Base-by-base conservation (phyloP, 352 stramenopile species). In the Blastocystis sp. region DNA sequence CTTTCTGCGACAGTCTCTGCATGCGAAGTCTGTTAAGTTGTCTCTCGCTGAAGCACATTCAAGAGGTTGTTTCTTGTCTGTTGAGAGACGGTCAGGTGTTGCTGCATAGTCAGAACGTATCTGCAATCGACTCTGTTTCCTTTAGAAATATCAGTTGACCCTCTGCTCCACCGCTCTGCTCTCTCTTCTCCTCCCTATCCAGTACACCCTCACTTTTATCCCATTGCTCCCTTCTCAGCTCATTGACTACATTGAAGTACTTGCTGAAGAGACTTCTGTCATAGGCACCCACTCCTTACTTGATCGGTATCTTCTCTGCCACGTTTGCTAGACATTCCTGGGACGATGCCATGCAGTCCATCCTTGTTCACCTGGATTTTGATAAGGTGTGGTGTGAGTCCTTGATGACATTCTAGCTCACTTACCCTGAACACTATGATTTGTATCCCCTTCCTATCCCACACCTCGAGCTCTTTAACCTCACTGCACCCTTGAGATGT, bases 181-280 rank as follows among this genome's bases (percentile, higher is more conserved):
- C 2, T 30, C 73, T 3, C 50, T 85, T n/a, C 34, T 85, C 11
- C 3, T n/a, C 2, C 73, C 73, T 18, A 45, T 85, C 0, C 73
- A 66, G 30, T 85, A 85, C 50, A 66, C 73, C 3, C 73, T 85
- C 24, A 85, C 73, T 11, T 85, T 69, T 37, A 85, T 85, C 39
- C 73, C 73, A 4, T 37, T 85, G 13, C 73, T 85, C 4, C 73
- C 73, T 43, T 50, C 73, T 3, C 73, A 65, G n/a, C 56, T 85
- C 30, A 66, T 85, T 18, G 73, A 85, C 56, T 85, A 85, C 34
- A 68, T 85, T 45, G 50, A 85, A 47, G 73, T 85, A 45, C 26
- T 66, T 45, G 5, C 50, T 26, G 20, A 0, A 8, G 26, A 20
- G 3, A 11, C 24, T 45, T 68, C 24, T 69, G 13, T 13, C 70